Percentiles rank a stretch among this genome's conserved stretches.
These are phyloP conservation scores for Viola odorata DNA, from an alignment of 345 rosid genomes.

Conservation along the genomic window DNA sequence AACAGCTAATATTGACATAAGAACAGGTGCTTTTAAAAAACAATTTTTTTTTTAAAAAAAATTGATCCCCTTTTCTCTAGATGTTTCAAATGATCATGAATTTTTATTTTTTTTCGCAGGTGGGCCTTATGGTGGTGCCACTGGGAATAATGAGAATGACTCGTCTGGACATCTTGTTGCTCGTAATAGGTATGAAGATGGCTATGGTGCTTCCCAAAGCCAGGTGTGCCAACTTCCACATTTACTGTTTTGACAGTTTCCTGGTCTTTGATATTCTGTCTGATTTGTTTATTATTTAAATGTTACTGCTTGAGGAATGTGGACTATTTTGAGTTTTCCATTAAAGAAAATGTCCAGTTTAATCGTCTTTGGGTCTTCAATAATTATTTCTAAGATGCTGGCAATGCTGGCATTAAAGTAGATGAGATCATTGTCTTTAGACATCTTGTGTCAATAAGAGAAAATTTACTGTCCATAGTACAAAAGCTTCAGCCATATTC, in stretches of 20 bases:
- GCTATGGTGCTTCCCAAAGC: constrained; percentile 41
- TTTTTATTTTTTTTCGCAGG: constrained; percentile 34
- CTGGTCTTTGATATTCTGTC: neutral
- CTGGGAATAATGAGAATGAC: constrained; percentile 46
- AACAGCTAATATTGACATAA: constrained; percentile 47
- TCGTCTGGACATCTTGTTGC: constrained; percentile 44
- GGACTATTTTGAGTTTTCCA: neutral
- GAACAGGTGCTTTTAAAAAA: constrained; percentile 39
- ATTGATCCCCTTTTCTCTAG: constrained; percentile 7
- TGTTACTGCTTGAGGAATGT: neutral
- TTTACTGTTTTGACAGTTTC: neutral
- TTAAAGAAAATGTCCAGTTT: neutral
- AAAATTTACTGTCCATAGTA: no score
- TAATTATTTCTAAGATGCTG: neutral
- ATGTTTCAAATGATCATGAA: constrained; percentile 5
- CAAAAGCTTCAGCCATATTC: no score
- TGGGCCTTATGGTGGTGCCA: constrained; percentile 50
- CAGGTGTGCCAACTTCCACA: constrained; percentile 43
- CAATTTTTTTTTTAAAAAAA: neutral
- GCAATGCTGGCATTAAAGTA: neutral
- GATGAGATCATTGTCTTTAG: neutral
- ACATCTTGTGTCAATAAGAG: neutral
- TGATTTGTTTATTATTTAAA: neutral
- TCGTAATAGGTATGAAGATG: constrained; percentile 46
- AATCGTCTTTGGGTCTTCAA: neutral